Evolutionary conservation across 192 early-diverging fungal genomes (phyloP), one percentile per base, ranked within the genome.

Genomic region (Backusella circina): DNA sequence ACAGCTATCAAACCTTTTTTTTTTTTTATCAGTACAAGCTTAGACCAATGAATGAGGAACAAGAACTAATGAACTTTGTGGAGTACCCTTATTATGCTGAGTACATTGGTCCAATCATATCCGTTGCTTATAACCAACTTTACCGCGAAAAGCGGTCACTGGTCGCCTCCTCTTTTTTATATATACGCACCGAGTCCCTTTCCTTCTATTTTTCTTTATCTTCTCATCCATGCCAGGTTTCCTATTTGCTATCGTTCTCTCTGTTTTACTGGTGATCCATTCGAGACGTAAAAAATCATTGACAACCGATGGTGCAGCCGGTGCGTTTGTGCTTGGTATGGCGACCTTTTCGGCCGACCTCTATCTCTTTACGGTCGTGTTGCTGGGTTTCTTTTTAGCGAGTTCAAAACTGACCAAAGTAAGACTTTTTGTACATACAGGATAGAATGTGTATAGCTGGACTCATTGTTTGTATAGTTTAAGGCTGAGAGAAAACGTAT

Each of bases 351-450:
- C 85, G 31, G 89, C 93, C 68, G 84, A 87, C 33, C 86, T 86
- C 57, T 72, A 81, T 23, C 76, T 93, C 36, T 94, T 94, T 77
- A 84, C 91, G 7, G 79, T 86, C 5, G 86, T 91, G 9, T 84
- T 96, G 21, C 70, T 97, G 28, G 82, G 81, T 1, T 97, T 97
- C 74, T 97, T 91, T 75, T 77, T 94, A 3, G 85, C 92, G 1
- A 86, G 90, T 57, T 87, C 87, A 38, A 73, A 70, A 65, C 65
- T 90, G 64, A 90, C 88, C 28, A 90, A 90, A 83, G 88, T 86
- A 84, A 57, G 18, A 26, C 26, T 10, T 13, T 2, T 26, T 61
- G n/a, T 23, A 57, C 12, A 28, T 28, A n/a, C n/a, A n/a, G n/a
- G n/a, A n/a, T n/a, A n/a, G n/a, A n/a, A n/a, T n/a, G n/a, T n/a